These are phyloP conservation scores for Colletotrichum trifolii DNA, from an alignment of 2,329 filamentous ascomycete species.

Conservation along the genomic window DNA sequence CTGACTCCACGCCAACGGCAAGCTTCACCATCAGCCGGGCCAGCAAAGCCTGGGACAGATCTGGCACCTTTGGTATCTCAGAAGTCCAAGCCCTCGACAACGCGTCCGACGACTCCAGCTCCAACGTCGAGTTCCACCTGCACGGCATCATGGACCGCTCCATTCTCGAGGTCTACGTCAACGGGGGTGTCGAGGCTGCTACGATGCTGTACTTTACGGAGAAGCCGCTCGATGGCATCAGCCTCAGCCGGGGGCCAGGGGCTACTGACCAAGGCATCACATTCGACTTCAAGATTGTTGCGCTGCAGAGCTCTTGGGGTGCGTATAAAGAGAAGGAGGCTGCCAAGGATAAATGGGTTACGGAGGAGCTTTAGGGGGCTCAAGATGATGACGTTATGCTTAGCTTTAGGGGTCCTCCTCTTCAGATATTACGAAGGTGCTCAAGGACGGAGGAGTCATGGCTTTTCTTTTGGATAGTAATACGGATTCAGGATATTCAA, in stretches of 20 bases:
- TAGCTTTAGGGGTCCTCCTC: no score
- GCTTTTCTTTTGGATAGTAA: no score
- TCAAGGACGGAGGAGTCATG: no score
- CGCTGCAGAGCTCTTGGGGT: constrained; percentile 35
- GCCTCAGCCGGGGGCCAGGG: constrained; percentile 18
- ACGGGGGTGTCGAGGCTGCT: constrained; percentile 47
- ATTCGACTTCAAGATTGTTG: constrained; percentile 31
- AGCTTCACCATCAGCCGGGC: constrained; percentile 45
- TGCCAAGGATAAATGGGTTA: constrained; percentile 18
- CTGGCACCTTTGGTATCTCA: constrained; percentile 23
- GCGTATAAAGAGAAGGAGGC: constrained; percentile 20
- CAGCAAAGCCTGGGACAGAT: constrained; percentile 35
- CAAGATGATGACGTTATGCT: no score
- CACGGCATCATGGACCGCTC: constrained; percentile 50
- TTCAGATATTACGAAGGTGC: no score
- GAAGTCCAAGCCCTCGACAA: constrained; percentile 27
- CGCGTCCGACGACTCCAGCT: constrained; percentile 39
- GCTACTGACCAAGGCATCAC: constrained; percentile 27
- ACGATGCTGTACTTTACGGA: constrained; percentile 46
- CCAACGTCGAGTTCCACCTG: constrained; percentile 46
- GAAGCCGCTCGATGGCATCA: constrained; percentile 32
- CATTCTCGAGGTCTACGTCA: constrained; percentile 48
- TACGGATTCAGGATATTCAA: no score
- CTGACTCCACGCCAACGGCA: constrained; percentile 36
- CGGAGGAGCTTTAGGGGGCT: constrained; percentile 15